Conservation (phyloP, 108 stramenopile genomes). For the Stephanodiscus triporus region DNA sequence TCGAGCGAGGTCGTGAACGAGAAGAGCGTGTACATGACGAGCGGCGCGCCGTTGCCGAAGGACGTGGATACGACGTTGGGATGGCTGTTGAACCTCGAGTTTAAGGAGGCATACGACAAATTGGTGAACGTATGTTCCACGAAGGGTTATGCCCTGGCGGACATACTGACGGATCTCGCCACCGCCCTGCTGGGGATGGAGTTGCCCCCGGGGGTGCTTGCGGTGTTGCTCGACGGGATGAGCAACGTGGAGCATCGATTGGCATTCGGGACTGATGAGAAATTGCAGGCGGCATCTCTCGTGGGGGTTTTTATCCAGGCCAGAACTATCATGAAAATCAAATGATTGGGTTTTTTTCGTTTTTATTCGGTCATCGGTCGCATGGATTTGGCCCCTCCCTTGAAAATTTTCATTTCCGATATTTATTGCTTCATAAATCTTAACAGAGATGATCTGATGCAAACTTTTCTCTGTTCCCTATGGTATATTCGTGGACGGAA, state of each 20-base stretch:
- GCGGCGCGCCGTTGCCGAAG: constrained; percentile 81
- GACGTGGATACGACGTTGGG: constrained; percentile 68
- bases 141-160: constrained; percentile 83
- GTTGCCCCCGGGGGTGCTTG: constrained; percentile 67
- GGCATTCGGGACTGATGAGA: constrained; percentile 80
- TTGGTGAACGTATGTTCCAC: constrained; percentile 59
- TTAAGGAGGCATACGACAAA: constrained; percentile 58
- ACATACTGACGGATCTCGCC: constrained; percentile 74
- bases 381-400: neutral
- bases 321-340: constrained; percentile 52
- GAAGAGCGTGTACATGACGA: constrained; percentile 77
- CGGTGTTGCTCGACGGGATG: constrained; percentile 77
- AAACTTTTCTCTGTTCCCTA: too few species aligned
- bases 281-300: constrained; percentile 77
- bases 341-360: neutral
- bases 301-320: constrained; percentile 82
- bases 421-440: constrained; percentile 2
- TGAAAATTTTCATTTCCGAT: neutral
- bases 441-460: neutral
- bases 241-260: constrained; percentile 79
- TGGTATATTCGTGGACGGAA: too few species aligned
- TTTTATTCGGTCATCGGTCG: too few species aligned
- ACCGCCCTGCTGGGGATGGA: constrained; percentile 50
- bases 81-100: constrained; percentile 72
- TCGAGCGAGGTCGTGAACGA: constrained; percentile 64